phyloP scores from a whole-genome alignment of 139 green algal genomes.

The Chlorella sp. region DNA sequence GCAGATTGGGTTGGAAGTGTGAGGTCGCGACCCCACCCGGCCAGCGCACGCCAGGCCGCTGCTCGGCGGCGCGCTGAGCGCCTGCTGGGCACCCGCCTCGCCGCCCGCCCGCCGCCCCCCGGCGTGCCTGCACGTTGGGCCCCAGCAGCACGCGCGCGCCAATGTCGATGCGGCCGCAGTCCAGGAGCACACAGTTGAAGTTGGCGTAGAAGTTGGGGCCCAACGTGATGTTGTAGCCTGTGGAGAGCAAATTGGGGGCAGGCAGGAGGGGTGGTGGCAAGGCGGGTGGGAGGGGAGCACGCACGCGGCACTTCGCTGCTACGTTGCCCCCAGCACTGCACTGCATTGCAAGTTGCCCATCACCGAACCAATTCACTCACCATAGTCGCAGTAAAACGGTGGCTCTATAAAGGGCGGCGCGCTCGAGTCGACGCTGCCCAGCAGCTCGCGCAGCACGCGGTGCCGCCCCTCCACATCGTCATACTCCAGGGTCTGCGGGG shows the following conservation, averaged over 20 bases:
- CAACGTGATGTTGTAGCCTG: no score
- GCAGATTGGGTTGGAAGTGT: not conserved
- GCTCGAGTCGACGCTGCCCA: slow-evolving; percentile 27
- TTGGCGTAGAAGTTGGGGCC: slow-evolving; percentile 7
- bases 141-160: slow-evolving; percentile 50
- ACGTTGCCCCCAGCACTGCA: no score
- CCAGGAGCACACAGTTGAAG: slow-evolving; percentile 54
- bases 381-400: slow-evolving; percentile 48
- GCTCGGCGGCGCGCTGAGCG: no score
- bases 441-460: slow-evolving; percentile 35
- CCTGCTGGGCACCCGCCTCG: no score
- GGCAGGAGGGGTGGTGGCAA: no score
- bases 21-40: not conserved
- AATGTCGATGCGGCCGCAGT: slow-evolving; percentile 43
- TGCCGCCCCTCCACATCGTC: slow-evolving; percentile 6
- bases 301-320: no score
- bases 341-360: not conserved
- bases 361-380: not conserved
- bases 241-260: not conserved
- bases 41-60: no score
- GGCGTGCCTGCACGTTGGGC: slow-evolving; percentile 48
- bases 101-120: no score
- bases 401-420: slow-evolving; percentile 53
- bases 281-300: no score
- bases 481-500: no score